Base-by-base conservation (phyloP, 768 basidiomycete species). In the Pleurotus platypus region DNA sequence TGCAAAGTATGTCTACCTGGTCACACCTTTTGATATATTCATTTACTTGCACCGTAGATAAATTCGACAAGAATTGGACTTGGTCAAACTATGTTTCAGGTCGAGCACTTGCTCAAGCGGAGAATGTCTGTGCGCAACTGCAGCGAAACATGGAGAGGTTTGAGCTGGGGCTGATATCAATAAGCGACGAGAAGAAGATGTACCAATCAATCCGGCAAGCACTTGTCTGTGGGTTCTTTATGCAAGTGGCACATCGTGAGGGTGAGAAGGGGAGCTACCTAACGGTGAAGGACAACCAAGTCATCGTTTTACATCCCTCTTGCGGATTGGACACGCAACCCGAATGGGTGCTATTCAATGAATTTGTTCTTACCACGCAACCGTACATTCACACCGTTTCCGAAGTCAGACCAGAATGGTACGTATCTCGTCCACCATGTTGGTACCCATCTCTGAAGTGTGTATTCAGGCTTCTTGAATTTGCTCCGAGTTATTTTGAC, bases 201-300 rank as follows among this genome's bases (percentile, higher is more conserved):
- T 89, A 83, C 69, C 60, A 74, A 54, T 87, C 87, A 62, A 86
- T 98, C 56, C 83, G 93, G 22, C 86, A 87, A 70, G 89, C 89
- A 0, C 77, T 98, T 18, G 89, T 91, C 4, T 90, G 88, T 63
- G 97, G 95, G 1, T 99, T 92, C 80, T 99, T 98, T 75, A 98
- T 97, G 96, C 96, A 98, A 68, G 85, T 93, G 11, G 97, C 95
- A 5, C 94, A 97, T 70, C 91, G 92, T 69, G 94, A 95, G 67
- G 92, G 92, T 2, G 92, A 93, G 68, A 94, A 92, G 70, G 84
- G 87, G 2, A 82, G 79, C 55, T 98, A 99, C 67, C 60, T 88
- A 60, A 99, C 95, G 0, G 86, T 97, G 58, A 98, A 98, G 74
- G 96, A 99, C 69, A 90, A 95, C 62, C 95, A 97, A 76, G 90